phyloP scores from a whole-genome alignment of 257 asterid species.

The Solanum lycopersicoides region DNA sequence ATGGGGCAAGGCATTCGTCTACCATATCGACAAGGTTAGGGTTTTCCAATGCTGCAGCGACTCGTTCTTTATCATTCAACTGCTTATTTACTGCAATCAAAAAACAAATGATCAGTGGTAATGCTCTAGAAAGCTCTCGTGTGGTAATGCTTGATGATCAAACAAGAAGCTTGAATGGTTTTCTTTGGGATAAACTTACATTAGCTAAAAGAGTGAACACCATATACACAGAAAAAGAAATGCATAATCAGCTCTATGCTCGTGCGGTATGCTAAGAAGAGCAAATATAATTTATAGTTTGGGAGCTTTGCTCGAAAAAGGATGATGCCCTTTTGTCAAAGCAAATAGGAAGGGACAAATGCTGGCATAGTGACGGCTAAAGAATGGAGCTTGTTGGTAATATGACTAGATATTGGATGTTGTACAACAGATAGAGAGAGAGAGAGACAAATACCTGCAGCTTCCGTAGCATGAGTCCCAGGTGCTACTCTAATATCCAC shows the following conservation, averaged over 20 bases:
- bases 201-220: not conserved
- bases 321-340: not conserved
- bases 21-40: slow-evolving; percentile 72
- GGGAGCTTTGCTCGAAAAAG: not conserved
- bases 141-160: not conserved
- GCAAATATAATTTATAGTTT: not conserved
- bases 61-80: slow-evolving; percentile 92
- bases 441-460: slow-evolving; percentile 70
- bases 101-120: not conserved
- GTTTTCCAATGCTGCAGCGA: slow-evolving; percentile 90
- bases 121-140: not conserved
- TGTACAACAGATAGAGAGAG: not conserved
- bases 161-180: not conserved
- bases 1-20: slow-evolving; percentile 79
- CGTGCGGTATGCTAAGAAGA: not conserved
- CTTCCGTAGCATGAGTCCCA: slow-evolving; percentile 90
- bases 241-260: not conserved
- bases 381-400: not conserved
- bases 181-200: not conserved
- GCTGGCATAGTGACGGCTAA: not conserved
- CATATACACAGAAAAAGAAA: not conserved
- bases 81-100: slow-evolving; percentile 72
- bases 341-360: not conserved
- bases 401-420: not conserved
- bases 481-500: slow-evolving; percentile 95